Conservation (phyloP, 257 asterid species). For the Eustoma russellianum region DNA sequence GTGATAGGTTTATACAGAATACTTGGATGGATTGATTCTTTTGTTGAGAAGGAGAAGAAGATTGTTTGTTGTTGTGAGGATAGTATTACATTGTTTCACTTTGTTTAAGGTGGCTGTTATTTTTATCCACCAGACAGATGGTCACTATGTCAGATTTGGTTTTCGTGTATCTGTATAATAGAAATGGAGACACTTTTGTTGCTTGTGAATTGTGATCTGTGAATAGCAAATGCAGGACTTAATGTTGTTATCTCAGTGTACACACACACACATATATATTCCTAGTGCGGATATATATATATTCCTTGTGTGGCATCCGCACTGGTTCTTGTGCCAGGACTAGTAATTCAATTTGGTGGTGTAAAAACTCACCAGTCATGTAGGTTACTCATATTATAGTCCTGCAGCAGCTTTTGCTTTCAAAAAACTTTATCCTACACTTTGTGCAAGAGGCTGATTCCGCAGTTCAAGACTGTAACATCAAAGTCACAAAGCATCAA, state of each 20-base stretch:
- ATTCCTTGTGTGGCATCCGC: conserved; percentile 2
- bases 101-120: neutral
- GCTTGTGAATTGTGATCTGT: neutral
- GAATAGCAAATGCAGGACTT: too few relatives aligned
- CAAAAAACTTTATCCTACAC: conserved; percentile 34
- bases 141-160: neutral
- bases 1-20: neutral
- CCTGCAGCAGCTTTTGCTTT: conserved; percentile 98
- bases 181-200: neutral
- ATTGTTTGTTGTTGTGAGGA: neutral
- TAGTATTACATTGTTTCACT: neutral
- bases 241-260: too few relatives aligned
- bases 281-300: too few relatives aligned
- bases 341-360: conserved; percentile 15
- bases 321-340: conserved; percentile 1
- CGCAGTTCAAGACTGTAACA: too few relatives aligned
- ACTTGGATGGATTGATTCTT: too few relatives aligned
- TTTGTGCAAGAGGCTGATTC: too few relatives aligned
- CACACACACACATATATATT: too few relatives aligned
- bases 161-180: neutral
- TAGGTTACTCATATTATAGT: conserved; percentile 97
- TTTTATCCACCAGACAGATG: neutral
- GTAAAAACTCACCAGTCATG: conserved; percentile 58
- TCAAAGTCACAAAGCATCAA: too few relatives aligned
- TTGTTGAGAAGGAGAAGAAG: too few relatives aligned